These are phyloP conservation scores for Yarrowia divulgata DNA, from an alignment of 805 yeast genomes.

Conservation along the genomic window DNA sequence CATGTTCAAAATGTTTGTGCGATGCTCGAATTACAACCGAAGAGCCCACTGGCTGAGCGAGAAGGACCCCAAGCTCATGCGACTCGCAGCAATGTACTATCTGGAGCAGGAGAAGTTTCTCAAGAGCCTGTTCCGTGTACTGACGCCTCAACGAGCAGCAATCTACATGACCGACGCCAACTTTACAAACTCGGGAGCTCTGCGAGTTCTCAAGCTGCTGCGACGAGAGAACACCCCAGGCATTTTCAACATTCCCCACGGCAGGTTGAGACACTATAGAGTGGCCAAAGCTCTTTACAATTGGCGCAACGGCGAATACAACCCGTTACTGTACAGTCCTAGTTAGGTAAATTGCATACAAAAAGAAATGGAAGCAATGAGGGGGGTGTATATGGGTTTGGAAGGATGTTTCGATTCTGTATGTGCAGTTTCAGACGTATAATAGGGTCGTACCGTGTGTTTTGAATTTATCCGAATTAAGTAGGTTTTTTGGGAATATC, in stretches of 20 bases:
- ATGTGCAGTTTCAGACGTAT: no score
- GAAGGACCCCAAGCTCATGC: constrained; percentile 12
- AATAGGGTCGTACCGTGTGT: no score
- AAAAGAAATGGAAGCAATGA: no score
- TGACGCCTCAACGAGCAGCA: constrained; percentile 1
- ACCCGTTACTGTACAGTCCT: constrained; percentile 27
- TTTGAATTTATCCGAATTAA: no score
- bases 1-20: constrained; percentile 23
- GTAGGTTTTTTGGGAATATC: no score
- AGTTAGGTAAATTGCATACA: constrained; percentile 9
- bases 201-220: constrained; percentile 1
- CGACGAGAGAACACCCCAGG: constrained; percentile 12
- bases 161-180: constrained; percentile 1
- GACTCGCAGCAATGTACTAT: constrained; percentile 18
- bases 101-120: constrained; percentile 24
- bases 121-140: constrained; percentile 2
- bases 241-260: constrained; percentile 23
- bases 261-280: constrained; percentile 9
- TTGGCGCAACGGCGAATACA: constrained; percentile 25
- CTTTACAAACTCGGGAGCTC: constrained; percentile 6
- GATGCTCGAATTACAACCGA: constrained; percentile 26
- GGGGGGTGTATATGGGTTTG: no score
- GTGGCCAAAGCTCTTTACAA: constrained; percentile 22
- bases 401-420: no score
- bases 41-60: constrained; percentile 9